Percentiles rank a stretch among this genome's conserved stretches.
phyloP scores from a whole-genome alignment of 345 rosid genomes.

The Erodium maritimum region DNA sequence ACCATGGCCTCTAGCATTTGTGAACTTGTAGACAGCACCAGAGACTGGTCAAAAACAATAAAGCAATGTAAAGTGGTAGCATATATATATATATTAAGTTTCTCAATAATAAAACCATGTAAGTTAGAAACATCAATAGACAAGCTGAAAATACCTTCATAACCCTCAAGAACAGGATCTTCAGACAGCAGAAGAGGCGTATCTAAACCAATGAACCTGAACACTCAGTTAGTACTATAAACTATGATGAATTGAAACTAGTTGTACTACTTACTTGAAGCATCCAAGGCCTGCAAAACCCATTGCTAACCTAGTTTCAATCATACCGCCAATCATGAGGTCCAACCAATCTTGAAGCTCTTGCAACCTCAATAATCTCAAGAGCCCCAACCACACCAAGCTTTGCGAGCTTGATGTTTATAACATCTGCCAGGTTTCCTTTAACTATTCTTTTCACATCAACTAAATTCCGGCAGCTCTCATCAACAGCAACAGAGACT shows the following conservation, averaged over 20 bases:
- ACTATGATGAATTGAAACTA: too few species aligned
- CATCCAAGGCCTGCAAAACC: conserved; percentile 86
- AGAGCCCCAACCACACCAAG: conserved; percentile 68
- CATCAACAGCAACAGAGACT: conserved; percentile 88
- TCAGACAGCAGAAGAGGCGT: conserved; percentile 78
- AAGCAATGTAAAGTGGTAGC: conserved; percentile 3
- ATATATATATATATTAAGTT: too few species aligned
- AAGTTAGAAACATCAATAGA: conserved; percentile 1
- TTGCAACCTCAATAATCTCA: conserved; percentile 59
- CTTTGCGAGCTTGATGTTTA: conserved; percentile 88
- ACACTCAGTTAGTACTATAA: background rate
- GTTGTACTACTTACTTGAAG: conserved; percentile 43
- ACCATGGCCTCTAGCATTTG: conserved; percentile 66
- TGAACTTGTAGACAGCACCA: conserved; percentile 70
- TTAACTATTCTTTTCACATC: conserved; percentile 61
- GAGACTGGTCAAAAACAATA: conserved; percentile 24
- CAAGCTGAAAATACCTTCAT: conserved; percentile 43
- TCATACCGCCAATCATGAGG: conserved; percentile 94
- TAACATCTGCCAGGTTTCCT: conserved; percentile 50
- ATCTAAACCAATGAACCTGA: conserved; percentile 76
- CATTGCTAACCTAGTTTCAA: conserved; percentile 89
- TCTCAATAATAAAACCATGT: background rate
- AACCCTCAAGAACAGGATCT: conserved; percentile 86
- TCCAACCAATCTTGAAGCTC: conserved; percentile 49
- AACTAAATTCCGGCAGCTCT: conserved; percentile 64